Evolutionary conservation across 208 protist species (phyloP), one percentile per base, ranked within the genome.

Genomic region (Trypanosoma rangeli): DNA sequence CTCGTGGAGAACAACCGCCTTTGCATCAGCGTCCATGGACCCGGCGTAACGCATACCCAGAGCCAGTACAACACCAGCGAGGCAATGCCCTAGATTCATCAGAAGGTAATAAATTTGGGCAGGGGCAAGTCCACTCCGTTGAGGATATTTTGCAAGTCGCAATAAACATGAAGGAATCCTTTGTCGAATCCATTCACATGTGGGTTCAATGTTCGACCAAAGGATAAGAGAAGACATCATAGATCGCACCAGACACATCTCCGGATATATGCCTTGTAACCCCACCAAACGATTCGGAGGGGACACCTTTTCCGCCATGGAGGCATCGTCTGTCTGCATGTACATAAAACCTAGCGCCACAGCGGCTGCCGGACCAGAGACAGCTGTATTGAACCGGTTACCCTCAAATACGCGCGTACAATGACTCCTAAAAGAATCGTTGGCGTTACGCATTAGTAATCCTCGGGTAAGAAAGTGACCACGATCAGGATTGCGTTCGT

Each of bases 31-130:
- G 64, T 92, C 70, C 81, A 93, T 84, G 37, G 87, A 89, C 22
- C 90, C 90, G 10, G 90, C 90, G 76, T 86, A 93, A 57, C 87
- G 87, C 63, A 95, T 64, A 10, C 86, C 85, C n/a, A 95, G 16
- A 35, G 90, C 90, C 60, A 91, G 68, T 12, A 87, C 74, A 24
- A 81, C 55, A 37, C 90, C 90, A 31, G 87, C 84, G 37, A 95
- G 76, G 69, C 82, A 90, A 74, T 92, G 82, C 2, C 82, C 90
- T 29, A 86, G 70, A 65, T 92, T 92, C 78, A 95, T 89, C 55
- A 87, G 74, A 20, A 95, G 73, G 59, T 88, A 93, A 37, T 84
- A 80, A 44, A 87, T 70, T 76, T 95, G 87, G 59, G 86, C 79
- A 26, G 70, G 73, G 13, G 72, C 80, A 87, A 79, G 37, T 48